phyloP scores from a whole-genome alignment of 805 yeast genomes.

The Saturnispora bothae region DNA sequence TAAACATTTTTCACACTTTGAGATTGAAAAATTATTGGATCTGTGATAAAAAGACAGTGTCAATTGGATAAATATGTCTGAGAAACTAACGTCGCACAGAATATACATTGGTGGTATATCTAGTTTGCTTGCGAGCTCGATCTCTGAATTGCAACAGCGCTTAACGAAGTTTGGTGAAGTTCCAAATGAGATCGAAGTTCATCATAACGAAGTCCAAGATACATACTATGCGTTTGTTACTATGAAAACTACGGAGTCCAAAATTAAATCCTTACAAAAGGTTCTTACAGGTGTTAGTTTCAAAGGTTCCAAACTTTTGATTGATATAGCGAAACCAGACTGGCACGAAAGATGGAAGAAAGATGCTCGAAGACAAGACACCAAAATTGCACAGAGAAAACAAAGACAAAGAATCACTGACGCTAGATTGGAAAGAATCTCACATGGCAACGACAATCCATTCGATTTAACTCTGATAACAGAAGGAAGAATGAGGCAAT shows the following conservation, averaged over 20 bases:
- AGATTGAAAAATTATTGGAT: too few species aligned
- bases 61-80: too few species aligned
- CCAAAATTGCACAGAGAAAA: slow-evolving; percentile 20
- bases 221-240: slow-evolving; percentile 59
- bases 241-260: slow-evolving; percentile 37
- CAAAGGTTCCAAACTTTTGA: slow-evolving; percentile 58
- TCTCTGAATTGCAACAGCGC: slow-evolving; percentile 41
- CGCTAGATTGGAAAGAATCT: slow-evolving; percentile 31
- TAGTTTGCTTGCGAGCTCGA: slow-evolving; percentile 34
- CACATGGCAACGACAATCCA: slow-evolving; percentile 33
- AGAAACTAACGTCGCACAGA: too few species aligned
- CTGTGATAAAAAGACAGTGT: too few species aligned
- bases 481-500: slow-evolving; percentile 52
- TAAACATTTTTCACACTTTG: not conserved
- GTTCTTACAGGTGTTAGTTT: slow-evolving; percentile 62
- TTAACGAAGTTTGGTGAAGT: slow-evolving; percentile 54
- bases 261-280: slow-evolving; percentile 39
- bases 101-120: slow-evolving; percentile 67
- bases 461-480: slow-evolving; percentile 17
- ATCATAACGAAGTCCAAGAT: slow-evolving; percentile 43
- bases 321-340: slow-evolving; percentile 53
- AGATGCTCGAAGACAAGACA: slow-evolving; percentile 35
- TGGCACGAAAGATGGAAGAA: slow-evolving; percentile 37
- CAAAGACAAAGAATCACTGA: slow-evolving; percentile 27
- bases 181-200: slow-evolving; percentile 36